A percentile compares a stretch with the other conserved stretches of the same genome.
These are phyloP conservation scores for Penicillium paradoxum DNA, from an alignment of 495 filamentous ascomycete genomes.

Conservation along the genomic window DNA sequence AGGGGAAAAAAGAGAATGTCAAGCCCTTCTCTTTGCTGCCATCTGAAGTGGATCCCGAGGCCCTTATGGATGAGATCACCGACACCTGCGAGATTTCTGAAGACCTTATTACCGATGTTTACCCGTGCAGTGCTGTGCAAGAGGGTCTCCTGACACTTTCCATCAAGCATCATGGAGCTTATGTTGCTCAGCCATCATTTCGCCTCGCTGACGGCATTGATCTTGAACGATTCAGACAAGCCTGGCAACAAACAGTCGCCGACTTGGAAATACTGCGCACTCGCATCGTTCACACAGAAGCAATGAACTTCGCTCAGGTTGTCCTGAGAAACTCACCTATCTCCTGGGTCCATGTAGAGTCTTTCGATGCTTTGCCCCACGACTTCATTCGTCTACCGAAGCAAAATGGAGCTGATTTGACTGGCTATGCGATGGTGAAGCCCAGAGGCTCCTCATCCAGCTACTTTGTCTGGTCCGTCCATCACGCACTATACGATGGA, in stretches of 20 bases:
- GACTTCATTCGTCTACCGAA: slow-evolving; percentile 41
- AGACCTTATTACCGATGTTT: slow-evolving; percentile 48
- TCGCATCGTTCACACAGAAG: slow-evolving; percentile 47
- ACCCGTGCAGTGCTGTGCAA: slow-evolving; percentile 67
- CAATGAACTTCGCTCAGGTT: slow-evolving; percentile 48
- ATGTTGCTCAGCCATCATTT: slow-evolving; percentile 48
- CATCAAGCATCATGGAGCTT: slow-evolving; percentile 46
- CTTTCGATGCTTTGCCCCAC: slow-evolving; percentile 42
- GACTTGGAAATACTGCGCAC: slow-evolving; percentile 52
- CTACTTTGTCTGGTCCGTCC: slow-evolving; percentile 58
- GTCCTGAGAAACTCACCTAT: slow-evolving; percentile 48
- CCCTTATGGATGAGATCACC: slow-evolving; percentile 42
- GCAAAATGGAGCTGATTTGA: slow-evolving; percentile 51
- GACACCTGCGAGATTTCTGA: slow-evolving; percentile 38
- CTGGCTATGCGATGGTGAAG: slow-evolving; percentile 50
- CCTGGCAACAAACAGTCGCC: slow-evolving; percentile 49
- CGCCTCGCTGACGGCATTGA: slow-evolving; percentile 39
- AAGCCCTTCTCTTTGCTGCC: slow-evolving; percentile 46
- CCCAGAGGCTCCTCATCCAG: slow-evolving; percentile 16
- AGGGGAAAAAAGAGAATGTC: slow-evolving; percentile 10
- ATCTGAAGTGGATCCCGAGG: slow-evolving; percentile 15
- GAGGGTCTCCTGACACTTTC: slow-evolving; percentile 64
- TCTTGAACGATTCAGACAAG: slow-evolving; percentile 43
- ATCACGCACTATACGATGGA: slow-evolving; percentile 70
- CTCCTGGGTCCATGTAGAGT: slow-evolving; percentile 39